Conservation (phyloP, 805 yeast species). For the Lipomyces sp. region DNA sequence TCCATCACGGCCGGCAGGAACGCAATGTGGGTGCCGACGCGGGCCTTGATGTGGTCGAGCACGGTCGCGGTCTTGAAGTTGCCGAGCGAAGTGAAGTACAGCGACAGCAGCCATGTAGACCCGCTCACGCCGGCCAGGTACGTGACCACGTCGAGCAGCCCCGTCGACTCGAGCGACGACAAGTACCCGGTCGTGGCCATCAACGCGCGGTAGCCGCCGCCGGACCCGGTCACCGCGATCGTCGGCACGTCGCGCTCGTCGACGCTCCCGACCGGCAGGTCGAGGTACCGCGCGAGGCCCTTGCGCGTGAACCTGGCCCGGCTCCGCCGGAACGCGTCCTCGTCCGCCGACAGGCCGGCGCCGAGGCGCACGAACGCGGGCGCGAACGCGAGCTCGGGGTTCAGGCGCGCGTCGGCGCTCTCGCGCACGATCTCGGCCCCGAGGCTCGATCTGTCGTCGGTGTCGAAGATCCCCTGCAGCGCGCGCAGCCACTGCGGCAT, state of each 20-base stretch:
- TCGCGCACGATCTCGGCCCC: slow-evolving; percentile 26
- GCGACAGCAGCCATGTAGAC: slow-evolving; percentile 31
- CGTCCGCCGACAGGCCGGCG: slow-evolving; percentile 18
- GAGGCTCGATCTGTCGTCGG: slow-evolving; percentile 14
- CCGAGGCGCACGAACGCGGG: slow-evolving; percentile 30
- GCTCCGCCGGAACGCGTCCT: slow-evolving; percentile 17
- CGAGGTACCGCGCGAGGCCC: slow-evolving; percentile 28
- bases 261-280: slow-evolving; percentile 15
- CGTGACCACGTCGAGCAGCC: slow-evolving; percentile 31
- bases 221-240: slow-evolving; percentile 32
- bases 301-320: slow-evolving; percentile 13
- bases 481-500: slow-evolving; percentile 11
- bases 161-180: slow-evolving; percentile 20
- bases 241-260: slow-evolving; percentile 31
- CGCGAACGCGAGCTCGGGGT: slow-evolving; percentile 28
- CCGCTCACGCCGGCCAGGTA: slow-evolving; percentile 32
- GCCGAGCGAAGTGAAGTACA: slow-evolving; percentile 28
- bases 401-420: slow-evolving; percentile 12
- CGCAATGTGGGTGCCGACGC: slow-evolving; percentile 27
- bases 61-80: slow-evolving; percentile 14
- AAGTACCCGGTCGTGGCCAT: slow-evolving; percentile 30
- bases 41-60: slow-evolving; percentile 25
- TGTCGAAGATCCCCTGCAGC: slow-evolving; percentile 19
- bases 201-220: slow-evolving; percentile 33
- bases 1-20: slow-evolving; percentile 24